Percentiles rank a stretch among this genome's conserved stretches.
Evolutionary conservation across 2,329 filamentous ascomycete species (phyloP).

Genomic region (Didymella exigua): DNA sequence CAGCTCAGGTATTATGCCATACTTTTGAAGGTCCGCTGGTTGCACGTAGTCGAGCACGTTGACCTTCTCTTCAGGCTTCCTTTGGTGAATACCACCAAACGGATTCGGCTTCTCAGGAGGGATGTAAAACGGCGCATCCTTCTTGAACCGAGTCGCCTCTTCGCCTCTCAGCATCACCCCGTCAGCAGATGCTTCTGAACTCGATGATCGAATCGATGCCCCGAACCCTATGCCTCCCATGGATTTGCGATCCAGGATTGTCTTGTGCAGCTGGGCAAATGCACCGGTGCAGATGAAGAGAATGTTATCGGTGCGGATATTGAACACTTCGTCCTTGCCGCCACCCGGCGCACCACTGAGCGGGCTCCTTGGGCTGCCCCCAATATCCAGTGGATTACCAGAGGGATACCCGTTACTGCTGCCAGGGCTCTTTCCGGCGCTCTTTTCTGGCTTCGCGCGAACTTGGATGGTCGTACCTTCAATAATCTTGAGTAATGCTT

Average conservation of each 20-base stretch:
- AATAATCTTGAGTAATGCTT: constrained; percentile 92
- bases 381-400: constrained; percentile 26
- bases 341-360: constrained; percentile 27
- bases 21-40: constrained; percentile 77
- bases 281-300: constrained; percentile 96
- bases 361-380: constrained; percentile 15
- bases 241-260: constrained; percentile 83
- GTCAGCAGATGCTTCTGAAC: constrained; percentile 56
- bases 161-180: constrained; percentile 66
- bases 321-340: constrained; percentile 65
- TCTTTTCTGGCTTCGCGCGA: constrained; percentile 79
- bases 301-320: constrained; percentile 93
- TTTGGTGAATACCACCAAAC: constrained; percentile 26
- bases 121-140: constrained; percentile 63
- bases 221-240: constrained; percentile 90
- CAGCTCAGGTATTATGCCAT: constrained; percentile 93
- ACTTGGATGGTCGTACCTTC: constrained; percentile 94
- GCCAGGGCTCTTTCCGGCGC: constrained; percentile 41
- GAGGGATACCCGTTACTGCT: constrained; percentile 20
- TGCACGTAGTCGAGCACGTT: constrained; percentile 73
- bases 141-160: constrained; percentile 61
- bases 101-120: constrained; percentile 32
- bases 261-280: constrained; percentile 89
- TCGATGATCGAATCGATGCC: constrained; percentile 70
- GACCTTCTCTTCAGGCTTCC: constrained; percentile 45